Percentiles rank a stretch among this genome's conserved stretches.
Conservation (phyloP, 2,329 filamentous ascomycete genomes). For the Diaporthe aspalathi region DNA sequence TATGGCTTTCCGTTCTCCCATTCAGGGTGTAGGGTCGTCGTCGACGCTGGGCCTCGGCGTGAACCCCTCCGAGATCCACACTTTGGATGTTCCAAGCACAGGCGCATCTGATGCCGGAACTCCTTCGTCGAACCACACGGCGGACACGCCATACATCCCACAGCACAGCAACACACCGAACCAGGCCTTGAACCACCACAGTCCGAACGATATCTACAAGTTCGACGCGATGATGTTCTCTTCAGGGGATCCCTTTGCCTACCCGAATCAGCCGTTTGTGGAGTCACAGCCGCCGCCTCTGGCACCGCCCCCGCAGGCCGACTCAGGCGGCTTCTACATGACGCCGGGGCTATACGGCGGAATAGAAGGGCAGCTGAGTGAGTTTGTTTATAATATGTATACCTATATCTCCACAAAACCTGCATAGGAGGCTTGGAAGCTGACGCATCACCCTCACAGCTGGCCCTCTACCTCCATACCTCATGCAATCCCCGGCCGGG, state of each 20-base stretch:
- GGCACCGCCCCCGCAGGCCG: conserved; percentile 48
- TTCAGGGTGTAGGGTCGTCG: conserved; percentile 44
- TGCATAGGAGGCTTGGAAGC: background rate
- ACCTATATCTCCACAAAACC: background rate
- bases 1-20: background rate
- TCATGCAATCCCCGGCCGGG: conserved; percentile 65
- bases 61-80: conserved; percentile 58
- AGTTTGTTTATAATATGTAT: conserved; percentile 7
- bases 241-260: conserved; percentile 80
- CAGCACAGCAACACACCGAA: conserved; percentile 40
- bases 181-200: conserved; percentile 46
- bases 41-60: conserved; percentile 50
- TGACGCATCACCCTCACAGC: conserved; percentile 47
- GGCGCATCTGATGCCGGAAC: conserved; percentile 51
- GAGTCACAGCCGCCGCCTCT: conserved; percentile 49
- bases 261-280: conserved; percentile 80
- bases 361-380: conserved; percentile 75
- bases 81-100: conserved; percentile 58
- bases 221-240: conserved; percentile 85
- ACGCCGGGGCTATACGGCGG: conserved; percentile 66
- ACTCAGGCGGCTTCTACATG: conserved; percentile 61
- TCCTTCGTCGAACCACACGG: conserved; percentile 47
- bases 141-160: conserved; percentile 40
- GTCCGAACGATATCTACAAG: conserved; percentile 69
- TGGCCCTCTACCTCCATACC: conserved; percentile 76